Evolutionary conservation across 73 alveolate genomes (phyloP), one percentile per base, ranked within the genome.

Genomic region (Stentor roeselii): DNA sequence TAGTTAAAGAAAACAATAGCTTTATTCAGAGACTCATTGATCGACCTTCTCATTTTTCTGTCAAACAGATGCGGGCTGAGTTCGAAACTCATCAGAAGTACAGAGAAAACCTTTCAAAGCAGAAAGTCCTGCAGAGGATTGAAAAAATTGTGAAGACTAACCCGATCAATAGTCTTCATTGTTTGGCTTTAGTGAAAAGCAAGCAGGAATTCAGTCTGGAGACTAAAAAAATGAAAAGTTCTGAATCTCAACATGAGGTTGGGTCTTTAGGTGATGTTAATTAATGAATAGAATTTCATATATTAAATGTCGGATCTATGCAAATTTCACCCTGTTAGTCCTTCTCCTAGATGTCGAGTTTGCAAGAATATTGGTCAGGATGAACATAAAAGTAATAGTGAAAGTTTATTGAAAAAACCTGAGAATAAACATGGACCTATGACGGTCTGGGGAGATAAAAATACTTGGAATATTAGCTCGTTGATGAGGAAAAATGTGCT

Each of bases 401-500:
- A 50, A 21, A 6, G 30, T 50, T 21, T 50, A 11, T 67, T 67
- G 11, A 67, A 21, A 21, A 67, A 67, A 2, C 80, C 80, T 30
- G 80, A 67, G 34, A 67, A 67, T 15, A 67, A 67, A 40, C 85
- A 86, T 60, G 86, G 67, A n/a, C 85, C 85, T 60, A 60, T 86
- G 59, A 90, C 95, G 3, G 60, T 61, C 3, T 42, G 21, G 15
- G 90, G 92, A 61, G 95, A 90, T 42, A 21, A 21, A 34, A 21
- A 67, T 34, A 67, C 80, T 30, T 67, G 80, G 80, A 92, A 93
- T 60, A 50, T 93, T 78, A 91, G 90, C 82, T 90, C 93, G 35
- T 50, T 93, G 83, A 67, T 93, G 75, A 84, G 95, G 74, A 87
- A 91, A 75, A 92, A 90, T 75, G 93, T 93, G 0, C 77, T 89